Base-by-base conservation (phyloP, 768 basidiomycete species). In the Russula lepida region DNA sequence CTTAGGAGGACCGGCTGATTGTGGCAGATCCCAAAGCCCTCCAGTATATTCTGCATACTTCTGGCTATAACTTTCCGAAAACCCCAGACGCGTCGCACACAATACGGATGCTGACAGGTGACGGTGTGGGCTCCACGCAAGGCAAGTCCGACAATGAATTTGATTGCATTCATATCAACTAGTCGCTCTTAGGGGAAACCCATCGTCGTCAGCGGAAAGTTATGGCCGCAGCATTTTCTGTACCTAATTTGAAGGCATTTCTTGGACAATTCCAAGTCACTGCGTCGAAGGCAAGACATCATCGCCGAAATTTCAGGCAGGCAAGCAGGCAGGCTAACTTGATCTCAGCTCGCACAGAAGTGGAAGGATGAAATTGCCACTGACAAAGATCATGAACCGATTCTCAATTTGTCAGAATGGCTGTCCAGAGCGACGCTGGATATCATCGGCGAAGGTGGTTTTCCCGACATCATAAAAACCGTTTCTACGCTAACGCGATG, bases 141-240 rank as follows among this genome's bases (percentile, higher is more conserved):
- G 54, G 71, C 67, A 43, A 17, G 66, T 54, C 25, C 43, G 2
- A 28, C 54, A 44, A 33, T 32, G 37, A 27, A 48, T 7, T 37
- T 32, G 57, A 51, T 43, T 48, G 12, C 15, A n/a, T 13, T 30
- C 6, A 35, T 28, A 35, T 66, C 33, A 23, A 27, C 5, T 25
- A 43, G 15, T 25, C 3, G 2, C 30, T 32, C 41, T 4, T 27
- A 60, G 72, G 66, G 15, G 50, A 56, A 30, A 62, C 62, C 30
- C 72, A 73, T 57, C 59, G 60, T 11, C 71, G 72, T 23, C 72
- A 73, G 35, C 62, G 71, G 21, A 73, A 69, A 58, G 63, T 72
- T 23, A 66, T 73, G 65, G 67, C 67, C 27, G 68, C 71, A 11
- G 72, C 69, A 12, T 73, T 73, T 63, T 61, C 64, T 51, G 60